These are phyloP conservation scores for Crithidia sp. DNA, from an alignment of 208 protist genomes.

Conservation along the genomic window DNA sequence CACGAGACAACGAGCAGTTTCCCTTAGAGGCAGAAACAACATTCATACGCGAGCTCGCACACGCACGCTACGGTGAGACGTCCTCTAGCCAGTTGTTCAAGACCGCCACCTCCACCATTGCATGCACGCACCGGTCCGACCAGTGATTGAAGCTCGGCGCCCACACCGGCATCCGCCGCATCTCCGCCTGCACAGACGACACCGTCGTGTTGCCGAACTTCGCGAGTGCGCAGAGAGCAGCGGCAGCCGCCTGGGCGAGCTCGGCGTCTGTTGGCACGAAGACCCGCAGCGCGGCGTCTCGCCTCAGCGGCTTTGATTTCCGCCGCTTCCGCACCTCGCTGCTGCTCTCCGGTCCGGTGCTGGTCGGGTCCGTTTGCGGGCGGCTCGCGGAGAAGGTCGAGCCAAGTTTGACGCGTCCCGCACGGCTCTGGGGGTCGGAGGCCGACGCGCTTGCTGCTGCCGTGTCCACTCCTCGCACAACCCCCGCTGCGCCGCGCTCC, in stretches of 20 bases:
- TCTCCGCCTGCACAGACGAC: conserved; percentile 55
- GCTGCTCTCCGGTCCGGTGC: background rate
- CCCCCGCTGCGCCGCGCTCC: background rate
- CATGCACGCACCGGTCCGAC: conserved; percentile 57
- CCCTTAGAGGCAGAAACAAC: too few relatives aligned
- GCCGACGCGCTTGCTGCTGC: background rate
- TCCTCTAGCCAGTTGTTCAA: conserved; percentile 81
- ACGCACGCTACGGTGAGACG: conserved; percentile 10
- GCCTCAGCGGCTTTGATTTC: background rate
- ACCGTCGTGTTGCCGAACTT: conserved; percentile 69
- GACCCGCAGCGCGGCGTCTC: background rate
- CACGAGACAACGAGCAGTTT: too few relatives aligned
- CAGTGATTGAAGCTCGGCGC: conserved; percentile 49
- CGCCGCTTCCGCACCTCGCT: background rate
- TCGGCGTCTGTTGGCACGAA: conserved; percentile 37
- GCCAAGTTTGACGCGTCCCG: background rate
- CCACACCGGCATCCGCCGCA: conserved; percentile 66
- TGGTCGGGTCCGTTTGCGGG: background rate
- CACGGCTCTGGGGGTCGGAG: background rate
- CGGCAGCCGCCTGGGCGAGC: conserved; percentile 49
- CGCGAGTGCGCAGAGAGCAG: conserved; percentile 66
- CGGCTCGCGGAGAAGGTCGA: background rate
- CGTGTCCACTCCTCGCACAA: background rate
- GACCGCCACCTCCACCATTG: conserved; percentile 70
- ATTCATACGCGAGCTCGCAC: background rate